Percentiles rank a stretch among this genome's conserved stretches.
Conservation (phyloP, 2,329 filamentous ascomycete species). For the Arthrobotrys iridis region DNA sequence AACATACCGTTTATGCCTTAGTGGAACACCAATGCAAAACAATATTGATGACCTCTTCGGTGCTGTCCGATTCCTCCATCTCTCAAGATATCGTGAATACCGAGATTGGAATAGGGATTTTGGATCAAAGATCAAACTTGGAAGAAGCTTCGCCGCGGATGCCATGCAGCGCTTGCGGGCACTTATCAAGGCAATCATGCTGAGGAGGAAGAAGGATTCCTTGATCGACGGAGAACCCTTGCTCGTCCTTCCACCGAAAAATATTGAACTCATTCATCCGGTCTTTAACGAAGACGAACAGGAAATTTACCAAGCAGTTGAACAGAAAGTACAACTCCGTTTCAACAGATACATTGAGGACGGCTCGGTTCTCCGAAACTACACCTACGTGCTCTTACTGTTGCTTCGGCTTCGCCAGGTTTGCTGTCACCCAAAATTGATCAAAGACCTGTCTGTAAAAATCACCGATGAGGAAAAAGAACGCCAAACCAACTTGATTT, state of each 20-base stretch:
- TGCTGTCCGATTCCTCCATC: slow-evolving; percentile 78
- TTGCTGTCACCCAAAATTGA: slow-evolving; percentile 79
- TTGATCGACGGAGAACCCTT: slow-evolving; percentile 82
- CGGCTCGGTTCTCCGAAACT: slow-evolving; percentile 75
- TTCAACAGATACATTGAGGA: slow-evolving; percentile 81
- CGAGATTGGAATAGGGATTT: slow-evolving; percentile 61
- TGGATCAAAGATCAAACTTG: slow-evolving; percentile 25
- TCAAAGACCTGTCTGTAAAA: slow-evolving; percentile 68
- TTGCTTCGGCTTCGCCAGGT: slow-evolving; percentile 82
- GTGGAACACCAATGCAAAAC: slow-evolving; percentile 91
- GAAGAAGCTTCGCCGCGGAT: slow-evolving; percentile 63
- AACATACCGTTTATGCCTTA: slow-evolving; percentile 76
- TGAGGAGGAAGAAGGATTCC: slow-evolving; percentile 83
- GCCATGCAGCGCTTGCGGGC: slow-evolving; percentile 78
- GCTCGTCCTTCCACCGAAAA: slow-evolving; percentile 73
- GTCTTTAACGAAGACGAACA: slow-evolving; percentile 74
- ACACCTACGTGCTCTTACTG: slow-evolving; percentile 81
- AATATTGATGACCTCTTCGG: slow-evolving; percentile 80
- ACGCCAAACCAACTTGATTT: slow-evolving; percentile 65
- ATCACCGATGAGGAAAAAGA: slow-evolving; percentile 61
- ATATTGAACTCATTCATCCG: slow-evolving; percentile 70
- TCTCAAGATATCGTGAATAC: slow-evolving; percentile 68
- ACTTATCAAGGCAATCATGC: slow-evolving; percentile 80
- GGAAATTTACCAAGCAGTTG: slow-evolving; percentile 73
- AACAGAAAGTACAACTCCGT: slow-evolving; percentile 72